Conservation (phyloP, 768 basidiomycete species). For the Auricularia sp. region DNA sequence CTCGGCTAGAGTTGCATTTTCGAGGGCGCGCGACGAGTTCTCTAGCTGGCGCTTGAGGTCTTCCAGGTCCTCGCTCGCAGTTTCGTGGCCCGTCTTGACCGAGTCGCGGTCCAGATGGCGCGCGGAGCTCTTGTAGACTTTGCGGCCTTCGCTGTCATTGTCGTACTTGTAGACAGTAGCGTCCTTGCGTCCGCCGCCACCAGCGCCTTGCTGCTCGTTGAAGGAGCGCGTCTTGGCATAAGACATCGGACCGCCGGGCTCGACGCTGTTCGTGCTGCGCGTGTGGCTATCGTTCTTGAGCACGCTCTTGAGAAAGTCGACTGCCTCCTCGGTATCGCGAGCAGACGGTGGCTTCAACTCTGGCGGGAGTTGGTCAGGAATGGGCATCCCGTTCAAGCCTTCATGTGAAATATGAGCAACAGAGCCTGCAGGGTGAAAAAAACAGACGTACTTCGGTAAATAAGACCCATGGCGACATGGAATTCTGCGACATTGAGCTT, state of each 20-base stretch:
- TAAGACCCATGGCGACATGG: constrained; percentile 96
- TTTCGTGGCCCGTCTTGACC: constrained; percentile 66
- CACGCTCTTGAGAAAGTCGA: constrained; percentile 79
- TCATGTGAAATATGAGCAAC: background rate
- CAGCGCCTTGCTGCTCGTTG: constrained; percentile 39
- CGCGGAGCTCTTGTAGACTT: constrained; percentile 66
- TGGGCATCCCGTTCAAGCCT: constrained; percentile 88
- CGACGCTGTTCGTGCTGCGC: constrained; percentile 45
- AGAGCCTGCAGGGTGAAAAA: no score
- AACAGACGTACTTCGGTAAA: constrained; percentile 74
- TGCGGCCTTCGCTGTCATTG: constrained; percentile 40
- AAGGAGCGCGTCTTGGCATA: constrained; percentile 65
- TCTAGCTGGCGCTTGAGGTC: constrained; percentile 32
- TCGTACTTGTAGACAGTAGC: constrained; percentile 87
- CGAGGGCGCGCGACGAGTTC: constrained; percentile 52
- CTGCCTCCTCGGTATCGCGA: constrained; percentile 78
- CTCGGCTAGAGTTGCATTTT: constrained; percentile 56
- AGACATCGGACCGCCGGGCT: constrained; percentile 46
- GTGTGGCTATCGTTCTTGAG: constrained; percentile 67
- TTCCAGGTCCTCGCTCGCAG: constrained; percentile 30
- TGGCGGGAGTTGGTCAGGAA: constrained; percentile 76
- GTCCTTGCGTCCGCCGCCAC: constrained; percentile 61
- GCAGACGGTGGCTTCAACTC: constrained; percentile 91
- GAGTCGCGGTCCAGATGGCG: constrained; percentile 81
- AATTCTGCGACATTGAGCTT: constrained; percentile 95